A percentile compares a stretch with the other conserved stretches of the same genome.
phyloP scores from a whole-genome alignment of 2,329 filamentous ascomycete genomes.

The Coniochaeta ligniaria region DNA sequence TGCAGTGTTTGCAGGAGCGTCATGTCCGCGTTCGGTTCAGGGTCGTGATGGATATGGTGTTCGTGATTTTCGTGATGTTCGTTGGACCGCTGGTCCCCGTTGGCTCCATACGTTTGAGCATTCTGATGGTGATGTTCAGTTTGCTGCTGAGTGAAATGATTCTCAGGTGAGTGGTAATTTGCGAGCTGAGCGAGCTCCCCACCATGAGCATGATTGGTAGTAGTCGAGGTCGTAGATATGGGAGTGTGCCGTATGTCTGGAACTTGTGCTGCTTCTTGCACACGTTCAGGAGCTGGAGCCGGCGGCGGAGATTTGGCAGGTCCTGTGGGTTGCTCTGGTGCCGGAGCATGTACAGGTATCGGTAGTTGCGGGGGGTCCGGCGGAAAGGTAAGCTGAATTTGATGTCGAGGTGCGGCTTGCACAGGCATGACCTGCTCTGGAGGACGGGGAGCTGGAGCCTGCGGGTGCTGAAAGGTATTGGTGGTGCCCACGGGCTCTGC shows the following conservation, averaged over 20 bases:
- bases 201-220: not conserved
- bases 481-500: not conserved
- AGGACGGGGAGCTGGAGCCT: slow-evolving; percentile 5
- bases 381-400: not conserved
- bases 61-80: not conserved
- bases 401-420: slow-evolving; percentile 11
- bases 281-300: not conserved
- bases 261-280: not conserved
- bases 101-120: slow-evolving; percentile 9
- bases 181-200: not conserved
- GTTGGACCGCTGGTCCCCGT: not conserved
- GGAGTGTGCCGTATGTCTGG: not conserved
- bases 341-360: not conserved
- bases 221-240: not conserved
- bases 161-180: not conserved
- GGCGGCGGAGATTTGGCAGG: slow-evolving; percentile 2
- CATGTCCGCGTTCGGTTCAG: not conserved
- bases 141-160: slow-evolving; percentile 1
- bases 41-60: not conserved
- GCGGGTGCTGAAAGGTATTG: not conserved
- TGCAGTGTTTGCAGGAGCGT: slow-evolving; percentile 5
- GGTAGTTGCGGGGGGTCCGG: not conserved
- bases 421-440: slow-evolving; percentile 12
- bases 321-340: slow-evolving; percentile 1
- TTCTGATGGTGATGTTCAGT: not conserved